Base-by-base conservation (phyloP, 306 rosid genomes). In the Cucumis cinereus region DNA sequence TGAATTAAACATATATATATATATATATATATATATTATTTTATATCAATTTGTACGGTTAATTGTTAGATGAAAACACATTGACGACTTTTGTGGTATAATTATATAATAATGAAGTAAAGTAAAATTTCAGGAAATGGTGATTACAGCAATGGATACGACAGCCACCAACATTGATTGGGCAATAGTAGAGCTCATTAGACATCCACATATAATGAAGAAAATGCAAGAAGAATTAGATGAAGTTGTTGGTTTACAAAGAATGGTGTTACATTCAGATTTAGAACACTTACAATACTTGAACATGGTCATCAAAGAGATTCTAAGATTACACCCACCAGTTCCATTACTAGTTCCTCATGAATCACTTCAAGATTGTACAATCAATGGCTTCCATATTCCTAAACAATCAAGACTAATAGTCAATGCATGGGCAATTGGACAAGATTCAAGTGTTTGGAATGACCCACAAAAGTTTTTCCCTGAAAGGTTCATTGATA, bases 161-260 rank as follows among this genome's bases (percentile, higher is more conserved):
- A 84, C 78, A 1, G 86, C 89, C 47, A 74, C 88, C 0, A 15
- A 1, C 84, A 10, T 86, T 83, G n/a, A 86, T 19, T 78, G 69
- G 69, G 69, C 43, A 30, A 9, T 62, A 14, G 7, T 89, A 1
- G 90, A 87, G 53, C 86, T 90, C 15, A 30, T 62, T 15, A 62
- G 10, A 17, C 69, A 62, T 30, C 69, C 69, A 62, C 43, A 7
- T 14, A 16, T 62, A 73, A 89, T 84, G 91, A 81, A 82, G 67
- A 89, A 83, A 74, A 28, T 86, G 4, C 94, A 89, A 69, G 13
- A 62, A 5, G 69, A 62, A 28, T 16, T 62, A 33, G 23, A 62
- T 15, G 7, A 28, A 14, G 69, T 62, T 6, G 69, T 33, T 1
- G 69, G 69, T 28, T 16, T 62, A 20, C 10, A 30, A 0, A 30